Conservation (phyloP, 352 stramenopile species). For the Globisporangium heterothallicum region DNA sequence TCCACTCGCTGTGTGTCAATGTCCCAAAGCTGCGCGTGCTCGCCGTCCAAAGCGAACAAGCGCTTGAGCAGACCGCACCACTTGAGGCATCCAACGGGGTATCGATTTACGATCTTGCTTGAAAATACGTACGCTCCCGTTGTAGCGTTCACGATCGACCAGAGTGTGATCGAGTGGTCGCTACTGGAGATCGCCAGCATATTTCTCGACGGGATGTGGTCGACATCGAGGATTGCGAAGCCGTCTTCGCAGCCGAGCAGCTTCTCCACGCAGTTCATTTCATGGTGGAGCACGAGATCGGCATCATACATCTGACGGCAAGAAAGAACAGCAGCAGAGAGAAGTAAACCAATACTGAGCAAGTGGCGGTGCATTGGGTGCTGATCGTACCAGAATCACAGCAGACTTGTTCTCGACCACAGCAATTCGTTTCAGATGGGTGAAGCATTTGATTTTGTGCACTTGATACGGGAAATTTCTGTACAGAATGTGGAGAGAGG, state of each 20-base stretch:
- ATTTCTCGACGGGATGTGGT: slow-evolving; percentile 50
- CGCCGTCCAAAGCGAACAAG: slow-evolving; percentile 39
- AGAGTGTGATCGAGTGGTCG: slow-evolving; percentile 53
- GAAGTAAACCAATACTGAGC: neutral
- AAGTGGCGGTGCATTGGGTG: no score
- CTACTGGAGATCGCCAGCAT: slow-evolving; percentile 45
- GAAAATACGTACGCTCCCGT: slow-evolving; percentile 60
- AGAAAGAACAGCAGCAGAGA: neutral
- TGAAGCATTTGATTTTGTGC: slow-evolving; percentile 39
- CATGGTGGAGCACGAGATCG: slow-evolving; percentile 57
- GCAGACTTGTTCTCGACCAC: slow-evolving; percentile 61
- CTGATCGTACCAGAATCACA: slow-evolving; percentile 41
- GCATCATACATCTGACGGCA: slow-evolving; percentile 50
- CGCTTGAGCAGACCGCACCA: slow-evolving; percentile 51
- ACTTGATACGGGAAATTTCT: slow-evolving; percentile 71
- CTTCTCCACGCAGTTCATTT: slow-evolving; percentile 53
- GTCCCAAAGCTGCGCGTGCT: slow-evolving; percentile 60
- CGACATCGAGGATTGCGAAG: slow-evolving; percentile 47
- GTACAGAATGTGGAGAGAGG: neutral
- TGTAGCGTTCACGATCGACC: slow-evolving; percentile 58
- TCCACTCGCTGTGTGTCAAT: slow-evolving; percentile 37
- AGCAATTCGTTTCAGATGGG: slow-evolving; percentile 39
- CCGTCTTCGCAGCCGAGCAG: slow-evolving; percentile 22
- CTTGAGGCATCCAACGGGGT: slow-evolving; percentile 43
- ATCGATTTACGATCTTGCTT: slow-evolving; percentile 46